Evolutionary conservation across 495 filamentous ascomycete genomes (phyloP).

Genomic region (Podospora pseudopauciseta): DNA sequence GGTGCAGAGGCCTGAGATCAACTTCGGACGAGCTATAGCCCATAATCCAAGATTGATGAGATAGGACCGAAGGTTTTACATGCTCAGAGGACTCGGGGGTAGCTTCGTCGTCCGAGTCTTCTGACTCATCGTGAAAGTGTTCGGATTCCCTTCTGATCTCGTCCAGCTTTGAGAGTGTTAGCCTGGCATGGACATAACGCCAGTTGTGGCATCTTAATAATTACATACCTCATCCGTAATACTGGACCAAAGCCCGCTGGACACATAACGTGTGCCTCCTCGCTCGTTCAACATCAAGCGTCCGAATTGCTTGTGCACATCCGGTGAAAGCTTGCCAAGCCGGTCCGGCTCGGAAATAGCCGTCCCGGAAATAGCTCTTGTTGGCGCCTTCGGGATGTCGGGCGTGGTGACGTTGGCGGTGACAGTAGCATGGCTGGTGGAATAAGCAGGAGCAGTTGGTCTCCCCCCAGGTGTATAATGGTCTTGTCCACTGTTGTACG

Average conservation of each 20-base stretch:
- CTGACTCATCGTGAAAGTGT: slow-evolving; percentile 64
- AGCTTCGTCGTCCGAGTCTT: slow-evolving; percentile 51
- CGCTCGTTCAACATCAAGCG: slow-evolving; percentile 78
- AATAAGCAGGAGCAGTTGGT: slow-evolving; percentile 18
- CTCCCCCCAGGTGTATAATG: slow-evolving; percentile 14
- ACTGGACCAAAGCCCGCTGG: slow-evolving; percentile 84
- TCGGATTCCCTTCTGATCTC: slow-evolving; percentile 69
- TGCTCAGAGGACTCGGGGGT: slow-evolving; percentile 42
- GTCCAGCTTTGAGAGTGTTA: slow-evolving; percentile 52
- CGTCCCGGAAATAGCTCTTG: slow-evolving; percentile 14
- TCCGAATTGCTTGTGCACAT: slow-evolving; percentile 68
- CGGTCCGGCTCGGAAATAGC: slow-evolving; percentile 16
- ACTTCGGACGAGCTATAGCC: slow-evolving; percentile 61
- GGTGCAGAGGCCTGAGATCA: slow-evolving; percentile 48
- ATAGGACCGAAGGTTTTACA: slow-evolving; percentile 32
- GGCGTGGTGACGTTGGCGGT: not conserved
- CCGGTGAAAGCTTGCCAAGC: slow-evolving; percentile 31
- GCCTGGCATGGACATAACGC: not conserved
- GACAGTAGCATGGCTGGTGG: slow-evolving; percentile 16
- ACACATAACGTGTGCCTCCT: slow-evolving; percentile 78
- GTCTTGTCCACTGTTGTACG: slow-evolving; percentile 14
- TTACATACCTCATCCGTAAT: slow-evolving; percentile 68
- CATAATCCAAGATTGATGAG: slow-evolving; percentile 68
- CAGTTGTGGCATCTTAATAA: too few relatives aligned
- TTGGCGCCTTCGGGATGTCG: slow-evolving; percentile 9